Conservation (phyloP, 805 yeast genomes). For the Debaryomyces hansenii region DNA sequence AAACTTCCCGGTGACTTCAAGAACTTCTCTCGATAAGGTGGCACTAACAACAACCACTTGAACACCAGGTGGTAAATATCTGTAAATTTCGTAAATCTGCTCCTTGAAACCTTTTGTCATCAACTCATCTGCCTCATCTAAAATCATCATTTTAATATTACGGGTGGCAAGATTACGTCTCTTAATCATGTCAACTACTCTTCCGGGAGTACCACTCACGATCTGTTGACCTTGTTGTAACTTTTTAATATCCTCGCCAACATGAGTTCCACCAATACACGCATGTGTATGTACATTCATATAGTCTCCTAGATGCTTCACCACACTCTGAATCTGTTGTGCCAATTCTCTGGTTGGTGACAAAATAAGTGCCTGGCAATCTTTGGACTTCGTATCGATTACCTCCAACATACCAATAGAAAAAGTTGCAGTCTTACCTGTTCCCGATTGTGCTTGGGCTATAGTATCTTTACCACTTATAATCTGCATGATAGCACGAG, state of each 20-base stretch:
- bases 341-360: slow-evolving; percentile 98
- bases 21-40: slow-evolving; percentile 86
- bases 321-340: slow-evolving; percentile 85
- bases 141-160: slow-evolving; percentile 78
- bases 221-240: slow-evolving; percentile 82
- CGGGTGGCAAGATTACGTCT: slow-evolving; percentile 75
- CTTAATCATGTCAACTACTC: slow-evolving; percentile 88
- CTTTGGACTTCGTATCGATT: slow-evolving; percentile 68
- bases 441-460: slow-evolving; percentile 99
- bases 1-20: slow-evolving; percentile 89
- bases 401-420: slow-evolving; percentile 90
- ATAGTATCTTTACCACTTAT: slow-evolving; percentile 92
- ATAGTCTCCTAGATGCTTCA: slow-evolving; percentile 81
- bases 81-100: slow-evolving; percentile 90
- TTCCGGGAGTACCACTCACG: slow-evolving; percentile 96
- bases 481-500: slow-evolving; percentile 94
- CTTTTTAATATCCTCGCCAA: slow-evolving; percentile 76
- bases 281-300: slow-evolving; percentile 87
- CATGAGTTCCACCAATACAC: slow-evolving; percentile 90
- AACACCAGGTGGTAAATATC: slow-evolving; percentile 74
- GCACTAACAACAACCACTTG: slow-evolving; percentile 96
- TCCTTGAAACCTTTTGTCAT: slow-evolving; percentile 91
- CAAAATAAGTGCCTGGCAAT: slow-evolving; percentile 84
- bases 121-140: slow-evolving; percentile 97
- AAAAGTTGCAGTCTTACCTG: slow-evolving; percentile 99